Base-by-base conservation (phyloP, 1,284 basidiomycete species). In the Polyporus tsugae region DNA sequence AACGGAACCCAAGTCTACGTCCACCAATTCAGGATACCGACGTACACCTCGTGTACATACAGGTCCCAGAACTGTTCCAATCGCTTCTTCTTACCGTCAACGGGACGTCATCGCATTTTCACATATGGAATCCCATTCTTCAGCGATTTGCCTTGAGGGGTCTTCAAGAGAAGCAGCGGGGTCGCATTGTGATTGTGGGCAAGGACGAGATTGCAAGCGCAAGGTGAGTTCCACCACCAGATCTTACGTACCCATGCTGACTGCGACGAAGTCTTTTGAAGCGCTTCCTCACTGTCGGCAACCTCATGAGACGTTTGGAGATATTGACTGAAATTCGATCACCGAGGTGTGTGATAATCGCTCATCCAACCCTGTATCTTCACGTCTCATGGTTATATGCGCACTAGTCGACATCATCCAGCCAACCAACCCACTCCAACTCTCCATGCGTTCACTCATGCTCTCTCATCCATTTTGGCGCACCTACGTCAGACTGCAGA, bases 211-310 rank as follows among this genome's bases (percentile, higher is more conserved):
- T 83, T 3, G 79, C 89, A 22, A 88, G 86, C 69, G 73, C 76
- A 62, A 91, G 91, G 92, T 89, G 62, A 59, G 80, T 69, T 19
- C 10, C n/a, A 33, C 38, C 39, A 33, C 3, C 10, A 17, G 52
- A 11, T n/a, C 39, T 15, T 68, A 35, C 10, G 5, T 17, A 42
- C 41, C 65, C 57, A 17, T 55, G 35, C 22, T 52, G 62, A 58
- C 19, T 22, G 60, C 55, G 41, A 35, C 39, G 1, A 39, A 93
- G 91, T 75, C 76, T 91, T 7, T 77, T 89, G n/a, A 78, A 80
- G 36, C 83, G 87, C 11, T 93, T 93, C 75, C 68, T 91, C 49
- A 84, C 80, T 6, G 88, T 93, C 62, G 92, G 92, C 2, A 86
- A 87, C 1, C 76, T 88, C 1, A 76, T 91, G 61, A 86, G 91